A percentile compares a stretch with the other conserved stretches of the same genome.
Evolutionary conservation across 2,329 filamentous ascomycete genomes (phyloP).

Genomic region (Epichloe glyceriae): DNA sequence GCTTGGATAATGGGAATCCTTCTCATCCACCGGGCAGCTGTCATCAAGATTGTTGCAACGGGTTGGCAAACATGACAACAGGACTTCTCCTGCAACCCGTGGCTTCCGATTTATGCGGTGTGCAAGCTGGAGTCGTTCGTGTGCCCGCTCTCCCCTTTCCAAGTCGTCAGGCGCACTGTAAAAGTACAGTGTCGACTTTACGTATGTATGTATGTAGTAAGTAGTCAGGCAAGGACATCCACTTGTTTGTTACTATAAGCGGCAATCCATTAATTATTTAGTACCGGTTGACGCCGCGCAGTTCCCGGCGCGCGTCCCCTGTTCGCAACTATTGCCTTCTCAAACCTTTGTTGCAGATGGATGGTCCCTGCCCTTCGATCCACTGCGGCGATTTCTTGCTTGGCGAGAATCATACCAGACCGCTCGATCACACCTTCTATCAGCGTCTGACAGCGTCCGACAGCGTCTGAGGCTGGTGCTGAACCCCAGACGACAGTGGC

Average conservation of each 20-base stretch:
- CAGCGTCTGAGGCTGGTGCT: not conserved
- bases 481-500: not conserved
- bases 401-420: too few relatives aligned
- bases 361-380: too few relatives aligned
- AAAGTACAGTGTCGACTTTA: too few relatives aligned
- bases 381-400: too few relatives aligned
- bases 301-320: not conserved
- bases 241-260: too few relatives aligned
- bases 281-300: too few relatives aligned
- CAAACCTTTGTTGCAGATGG: too few relatives aligned
- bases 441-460: not conserved
- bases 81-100: not conserved
- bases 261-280: too few relatives aligned
- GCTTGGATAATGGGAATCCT: not conserved
- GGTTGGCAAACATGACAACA: not conserved
- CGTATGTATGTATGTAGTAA: too few relatives aligned
- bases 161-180: conserved; percentile 1
- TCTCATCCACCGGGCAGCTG: not conserved
- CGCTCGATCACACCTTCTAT: not conserved
- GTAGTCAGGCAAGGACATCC: too few relatives aligned
- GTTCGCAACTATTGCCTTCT: not conserved
- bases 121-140: conserved; percentile 2
- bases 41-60: not conserved
- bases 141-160: not conserved
- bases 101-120: conserved; percentile 3